A percentile compares a stretch with the other conserved stretches of the same genome.
phyloP scores from a whole-genome alignment of 2,329 filamentous ascomycete species.

The Colletotrichum tofieldiae region DNA sequence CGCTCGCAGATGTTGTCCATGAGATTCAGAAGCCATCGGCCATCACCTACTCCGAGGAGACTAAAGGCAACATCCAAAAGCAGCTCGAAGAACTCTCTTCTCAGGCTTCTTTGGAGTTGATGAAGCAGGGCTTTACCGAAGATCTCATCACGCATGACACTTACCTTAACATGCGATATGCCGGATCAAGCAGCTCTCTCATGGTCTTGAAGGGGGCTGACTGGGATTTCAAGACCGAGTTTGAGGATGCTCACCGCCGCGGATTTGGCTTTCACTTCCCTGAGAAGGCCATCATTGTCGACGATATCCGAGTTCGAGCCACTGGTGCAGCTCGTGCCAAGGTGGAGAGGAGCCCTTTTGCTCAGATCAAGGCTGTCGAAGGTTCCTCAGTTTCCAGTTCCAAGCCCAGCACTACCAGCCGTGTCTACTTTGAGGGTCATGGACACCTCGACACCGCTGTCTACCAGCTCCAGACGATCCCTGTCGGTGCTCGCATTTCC shows the following conservation, averaged over 20 bases:
- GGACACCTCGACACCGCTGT: slow-evolving; percentile 35
- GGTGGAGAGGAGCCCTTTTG: slow-evolving; percentile 41
- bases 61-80: slow-evolving; percentile 43
- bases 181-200: slow-evolving; percentile 59
- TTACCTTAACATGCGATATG: slow-evolving; percentile 61
- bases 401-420: slow-evolving; percentile 75
- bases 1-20: slow-evolving; percentile 61
- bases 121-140: slow-evolving; percentile 50
- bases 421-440: slow-evolving; percentile 38
- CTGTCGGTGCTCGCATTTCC: slow-evolving; percentile 48
- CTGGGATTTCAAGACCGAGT: slow-evolving; percentile 73
- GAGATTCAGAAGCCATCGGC: slow-evolving; percentile 57
- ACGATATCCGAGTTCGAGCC: slow-evolving; percentile 44
- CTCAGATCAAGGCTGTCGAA: slow-evolving; percentile 38
- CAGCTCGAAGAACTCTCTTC: slow-evolving; percentile 52
- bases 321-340: slow-evolving; percentile 38
- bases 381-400: slow-evolving; percentile 65
- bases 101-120: slow-evolving; percentile 48
- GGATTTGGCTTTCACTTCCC: slow-evolving; percentile 76
- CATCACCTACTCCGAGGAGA: slow-evolving; percentile 46
- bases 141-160: slow-evolving; percentile 58
- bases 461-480: slow-evolving; percentile 36
- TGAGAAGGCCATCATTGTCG: slow-evolving; percentile 54
- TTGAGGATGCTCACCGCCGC: slow-evolving; percentile 79
- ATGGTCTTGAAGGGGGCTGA: slow-evolving; percentile 52